Percentiles rank a stretch among this genome's conserved stretches.
Conservation (phyloP, 176 grass and related monocot genomes). For the Elaeis guineensis region DNA sequence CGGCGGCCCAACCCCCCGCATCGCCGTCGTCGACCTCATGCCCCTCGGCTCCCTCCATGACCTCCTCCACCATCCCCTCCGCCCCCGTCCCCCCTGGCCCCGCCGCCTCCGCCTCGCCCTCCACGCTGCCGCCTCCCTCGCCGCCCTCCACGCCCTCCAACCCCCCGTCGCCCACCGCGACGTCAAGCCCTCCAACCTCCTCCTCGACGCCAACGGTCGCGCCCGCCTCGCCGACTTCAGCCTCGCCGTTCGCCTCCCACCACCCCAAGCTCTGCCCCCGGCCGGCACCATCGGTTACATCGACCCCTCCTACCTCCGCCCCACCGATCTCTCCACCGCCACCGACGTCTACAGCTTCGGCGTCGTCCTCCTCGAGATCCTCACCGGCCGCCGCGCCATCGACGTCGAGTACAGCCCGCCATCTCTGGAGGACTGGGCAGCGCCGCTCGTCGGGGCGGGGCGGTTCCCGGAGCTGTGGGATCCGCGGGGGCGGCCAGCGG, state of each 20-base stretch:
- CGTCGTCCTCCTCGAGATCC: slow-evolving; percentile 17
- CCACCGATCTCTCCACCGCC: not conserved
- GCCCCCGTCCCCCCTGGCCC: not conserved
- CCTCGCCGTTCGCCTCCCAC: slow-evolving; percentile 9
- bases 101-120: slow-evolving; percentile 6
- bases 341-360: slow-evolving; percentile 22
- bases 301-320: slow-evolving; percentile 7
- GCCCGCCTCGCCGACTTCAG: slow-evolving; percentile 18
- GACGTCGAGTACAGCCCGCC: slow-evolving; percentile 15
- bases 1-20: not conserved
- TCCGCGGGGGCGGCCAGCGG: not conserved
- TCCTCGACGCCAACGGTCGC: slow-evolving; percentile 1
- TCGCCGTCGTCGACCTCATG: slow-evolving; percentile 21
- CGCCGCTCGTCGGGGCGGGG: not conserved
- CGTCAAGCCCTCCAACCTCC: slow-evolving; percentile 16
- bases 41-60: slow-evolving; percentile 13
- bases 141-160: slow-evolving; percentile 5
- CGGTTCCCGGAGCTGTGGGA: slow-evolving; percentile 7
- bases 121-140: slow-evolving; percentile 4
- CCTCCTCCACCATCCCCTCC: slow-evolving; percentile 4
- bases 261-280: not conserved
- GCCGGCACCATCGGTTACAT: slow-evolving; percentile 19
- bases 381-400: slow-evolving; percentile 11
- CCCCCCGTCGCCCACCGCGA: slow-evolving; percentile 7
- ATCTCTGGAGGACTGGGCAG: slow-evolving; percentile 11